Evolutionary conservation across 2,329 filamentous ascomycete genomes (phyloP).

Genomic region (Cadophora sp.): DNA sequence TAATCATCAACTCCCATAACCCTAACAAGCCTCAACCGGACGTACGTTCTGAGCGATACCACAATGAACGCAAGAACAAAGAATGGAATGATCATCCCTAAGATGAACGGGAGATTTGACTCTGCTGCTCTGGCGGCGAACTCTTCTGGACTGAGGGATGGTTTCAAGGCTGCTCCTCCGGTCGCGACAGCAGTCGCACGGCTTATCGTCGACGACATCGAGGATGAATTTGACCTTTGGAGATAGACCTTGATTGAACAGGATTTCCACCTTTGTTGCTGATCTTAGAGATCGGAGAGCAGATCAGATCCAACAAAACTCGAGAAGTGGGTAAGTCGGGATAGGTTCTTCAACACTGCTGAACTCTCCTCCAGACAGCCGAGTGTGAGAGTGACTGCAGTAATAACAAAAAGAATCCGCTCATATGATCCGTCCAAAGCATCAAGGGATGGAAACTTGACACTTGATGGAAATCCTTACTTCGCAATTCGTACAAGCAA

Average conservation of each 20-base stretch:
- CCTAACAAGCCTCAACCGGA: constrained; percentile 51
- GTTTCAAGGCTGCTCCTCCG: constrained; percentile 1
- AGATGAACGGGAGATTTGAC: constrained; percentile 16
- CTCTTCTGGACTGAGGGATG: constrained; percentile 11
- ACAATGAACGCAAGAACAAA: constrained; percentile 43
- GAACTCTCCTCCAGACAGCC: neutral
- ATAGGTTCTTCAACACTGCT: neutral
- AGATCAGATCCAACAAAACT: neutral
- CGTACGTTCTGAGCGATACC: constrained; percentile 49
- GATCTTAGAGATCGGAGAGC: neutral
- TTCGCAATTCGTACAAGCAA: no score
- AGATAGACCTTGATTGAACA: neutral
- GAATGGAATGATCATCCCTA: constrained; percentile 13
- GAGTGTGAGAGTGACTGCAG: no score
- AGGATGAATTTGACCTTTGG: neutral
- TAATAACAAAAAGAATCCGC: no score
- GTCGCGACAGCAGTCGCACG: constrained; percentile 2
- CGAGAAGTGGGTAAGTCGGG: neutral
- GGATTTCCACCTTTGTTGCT: neutral
- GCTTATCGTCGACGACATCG: constrained; percentile 1
- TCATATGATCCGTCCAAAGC: no score
- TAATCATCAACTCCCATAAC: constrained; percentile 55
- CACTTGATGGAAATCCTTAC: no score
- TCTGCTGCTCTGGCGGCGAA: constrained; percentile 13
- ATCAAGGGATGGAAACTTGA: no score